Evolutionary conservation across 257 asterid genomes (phyloP), one percentile per base, ranked within the genome.

Genomic region (Hygrophila difformis): DNA sequence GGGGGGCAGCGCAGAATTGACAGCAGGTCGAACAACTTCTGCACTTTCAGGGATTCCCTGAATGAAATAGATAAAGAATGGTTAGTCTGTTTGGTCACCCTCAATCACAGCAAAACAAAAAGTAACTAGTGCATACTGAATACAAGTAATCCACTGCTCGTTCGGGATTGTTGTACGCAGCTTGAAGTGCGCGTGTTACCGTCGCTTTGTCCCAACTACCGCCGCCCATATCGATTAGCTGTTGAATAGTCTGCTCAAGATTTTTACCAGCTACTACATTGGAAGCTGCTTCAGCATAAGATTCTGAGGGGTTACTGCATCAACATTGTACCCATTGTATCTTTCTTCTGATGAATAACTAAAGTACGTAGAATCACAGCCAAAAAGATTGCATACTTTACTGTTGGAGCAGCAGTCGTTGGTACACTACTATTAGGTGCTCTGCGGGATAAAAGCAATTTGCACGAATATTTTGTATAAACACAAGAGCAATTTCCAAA

Each of bases 171-270:
- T 87, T 79, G 60, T 75, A 82, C 18, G 94, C 94, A 63, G 94
- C 96, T 21, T 70, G 77, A 64, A 87, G 91, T 18, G 96, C 96
- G 36, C 79, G 87, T 2, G 66, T 59, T 23, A 82, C 93, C 5
- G 72, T 77, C 62, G 79, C 87, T 59, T 64, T 79, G 70, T 83
- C 84, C 96, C 96, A 87, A 39, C 66, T 73, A 26, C 93, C 96
- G 39, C 94, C 96, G 9, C 96, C 94, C 92, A 86, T 71, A 67
- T 86, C 93, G 60, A 86, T 60, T 54, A 86, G 46, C 47, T 82
- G 88, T 65, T 86, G 86, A 57, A 82, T 69, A 10, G 88, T 76
- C 53, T 61, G 71, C 58, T 86, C 94, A 18, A 74, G 61, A 71
- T 57, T 69, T 48, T 48, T 66, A 53, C 64, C 77, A 38, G 70